phyloP scores from a whole-genome alignment of 108 stramenopile species.

The Schizochytrium sp. region DNA sequence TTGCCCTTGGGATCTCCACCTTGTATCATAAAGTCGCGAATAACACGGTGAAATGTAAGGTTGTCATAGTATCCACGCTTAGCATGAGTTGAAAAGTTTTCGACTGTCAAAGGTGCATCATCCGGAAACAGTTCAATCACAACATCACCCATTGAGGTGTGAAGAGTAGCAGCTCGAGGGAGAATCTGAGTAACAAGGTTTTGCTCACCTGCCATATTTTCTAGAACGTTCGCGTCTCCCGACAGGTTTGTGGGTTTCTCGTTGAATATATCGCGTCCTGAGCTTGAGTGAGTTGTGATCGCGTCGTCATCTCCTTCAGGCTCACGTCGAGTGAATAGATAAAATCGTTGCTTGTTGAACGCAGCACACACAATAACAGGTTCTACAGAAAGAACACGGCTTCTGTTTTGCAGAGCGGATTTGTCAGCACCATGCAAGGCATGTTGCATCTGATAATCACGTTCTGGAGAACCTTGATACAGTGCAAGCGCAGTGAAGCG shows the following conservation, averaged over 20 bases:
- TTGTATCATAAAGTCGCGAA: constrained; percentile 94
- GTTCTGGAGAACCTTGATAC: constrained; percentile 88
- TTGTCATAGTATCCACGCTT: constrained; percentile 94
- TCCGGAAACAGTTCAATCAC: constrained; percentile 85
- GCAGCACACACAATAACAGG: constrained; percentile 85
- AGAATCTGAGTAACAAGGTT: constrained; percentile 63
- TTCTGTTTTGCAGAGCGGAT: background rate
- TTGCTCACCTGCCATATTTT: constrained; percentile 59
- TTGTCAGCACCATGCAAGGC: constrained; percentile 65
- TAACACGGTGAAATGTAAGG: constrained; percentile 96
- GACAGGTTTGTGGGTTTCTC: constrained; percentile 73
- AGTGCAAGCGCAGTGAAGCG: constrained; percentile 85
- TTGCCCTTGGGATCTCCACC: constrained; percentile 98
- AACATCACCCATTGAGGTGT: constrained; percentile 97
- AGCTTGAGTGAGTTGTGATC: constrained; percentile 35
- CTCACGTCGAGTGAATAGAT: constrained; percentile 88
- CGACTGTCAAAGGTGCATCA: constrained; percentile 90
- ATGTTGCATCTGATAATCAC: constrained; percentile 88
- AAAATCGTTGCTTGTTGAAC: constrained; percentile 90
- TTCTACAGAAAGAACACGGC: constrained; percentile 68
- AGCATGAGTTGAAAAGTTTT: constrained; percentile 93
- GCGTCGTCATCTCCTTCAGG: constrained; percentile 76
- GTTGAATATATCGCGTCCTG: constrained; percentile 90
- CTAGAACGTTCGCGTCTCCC: background rate
- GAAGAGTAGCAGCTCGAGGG: constrained; percentile 84